A percentile compares a stretch with the other conserved stretches of the same genome.
These are phyloP conservation scores for Petasospora fabianii DNA, from an alignment of 1,139 yeast species.

Conservation along the genomic window DNA sequence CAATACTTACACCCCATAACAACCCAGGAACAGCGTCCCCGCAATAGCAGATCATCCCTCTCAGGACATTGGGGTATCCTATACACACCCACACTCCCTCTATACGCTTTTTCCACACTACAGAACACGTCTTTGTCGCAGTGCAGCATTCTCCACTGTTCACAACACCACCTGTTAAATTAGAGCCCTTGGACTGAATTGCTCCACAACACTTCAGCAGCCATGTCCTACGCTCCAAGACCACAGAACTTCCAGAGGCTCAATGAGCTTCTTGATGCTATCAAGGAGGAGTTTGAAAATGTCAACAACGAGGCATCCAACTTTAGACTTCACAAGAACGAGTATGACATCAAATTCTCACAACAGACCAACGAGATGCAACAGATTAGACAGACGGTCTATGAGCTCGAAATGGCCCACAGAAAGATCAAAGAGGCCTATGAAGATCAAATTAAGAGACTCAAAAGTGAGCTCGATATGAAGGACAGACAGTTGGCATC, in stretches of 20 bases:
- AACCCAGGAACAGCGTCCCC: too few species aligned
- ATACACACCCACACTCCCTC: too few species aligned
- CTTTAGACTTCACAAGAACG: slow-evolving; percentile 89
- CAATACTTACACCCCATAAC: neutral
- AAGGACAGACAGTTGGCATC: slow-evolving; percentile 57
- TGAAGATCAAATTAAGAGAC: slow-evolving; percentile 84
- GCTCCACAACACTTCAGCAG: neutral
- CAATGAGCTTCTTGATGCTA: slow-evolving; percentile 80
- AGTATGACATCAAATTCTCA: slow-evolving; percentile 82
- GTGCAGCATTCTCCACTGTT: too few species aligned
- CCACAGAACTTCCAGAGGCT: slow-evolving; percentile 29
- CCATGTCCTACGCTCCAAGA: slow-evolving; percentile 23
- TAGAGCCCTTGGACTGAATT: neutral
- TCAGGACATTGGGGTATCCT: too few species aligned
- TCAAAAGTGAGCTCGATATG: slow-evolving; percentile 81
- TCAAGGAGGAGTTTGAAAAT: slow-evolving; percentile 86
- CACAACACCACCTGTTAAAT: neutral
- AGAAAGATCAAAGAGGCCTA: slow-evolving; percentile 93
- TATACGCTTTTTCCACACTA: too few species aligned
- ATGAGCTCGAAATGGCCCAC: slow-evolving; percentile 91
- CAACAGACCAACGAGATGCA: slow-evolving; percentile 95
- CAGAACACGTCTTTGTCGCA: too few species aligned
- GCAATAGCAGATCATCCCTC: too few species aligned
- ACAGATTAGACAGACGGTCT: slow-evolving; percentile 90
- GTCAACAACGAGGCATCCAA: slow-evolving; percentile 84